A percentile compares a stretch with the other conserved stretches of the same genome.
Conservation (phyloP, 441 rosid species). For the Hypseocharis bilobata region DNA sequence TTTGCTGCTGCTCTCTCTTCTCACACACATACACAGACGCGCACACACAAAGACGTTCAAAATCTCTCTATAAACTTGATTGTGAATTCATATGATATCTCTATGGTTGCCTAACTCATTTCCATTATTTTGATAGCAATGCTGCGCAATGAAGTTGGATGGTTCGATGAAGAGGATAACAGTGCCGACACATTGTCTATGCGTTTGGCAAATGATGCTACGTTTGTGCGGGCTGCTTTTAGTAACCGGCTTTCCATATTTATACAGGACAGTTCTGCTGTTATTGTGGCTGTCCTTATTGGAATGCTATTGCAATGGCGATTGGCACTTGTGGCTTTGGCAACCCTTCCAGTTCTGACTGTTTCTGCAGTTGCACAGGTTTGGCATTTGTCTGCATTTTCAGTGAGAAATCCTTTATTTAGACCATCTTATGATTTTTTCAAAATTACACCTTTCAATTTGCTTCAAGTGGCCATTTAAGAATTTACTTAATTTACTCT, state of each 20-base stretch:
- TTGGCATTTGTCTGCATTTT: slow-evolving; percentile 28
- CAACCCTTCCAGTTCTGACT: slow-evolving; percentile 77
- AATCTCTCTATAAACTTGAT: too few relatives aligned
- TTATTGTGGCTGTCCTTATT: slow-evolving; percentile 72
- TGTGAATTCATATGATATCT: background rate
- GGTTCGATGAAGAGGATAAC: slow-evolving; percentile 97
- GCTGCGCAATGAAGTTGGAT: slow-evolving; percentile 93
- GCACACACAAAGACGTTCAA: too few relatives aligned
- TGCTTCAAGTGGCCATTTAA: background rate
- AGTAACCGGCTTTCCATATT: slow-evolving; percentile 93
- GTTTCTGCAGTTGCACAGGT: slow-evolving; percentile 96
- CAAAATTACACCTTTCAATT: background rate
- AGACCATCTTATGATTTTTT: background rate
- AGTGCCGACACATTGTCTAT: slow-evolving; percentile 86
- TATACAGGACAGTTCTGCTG: slow-evolving; percentile 80
- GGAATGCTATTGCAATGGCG: slow-evolving; percentile 82
- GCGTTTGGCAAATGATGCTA: slow-evolving; percentile 99
- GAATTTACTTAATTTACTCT: background rate
- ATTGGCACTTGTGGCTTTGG: slow-evolving; percentile 86
- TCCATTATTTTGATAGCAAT: slow-evolving; percentile 53
- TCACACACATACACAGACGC: too few relatives aligned
- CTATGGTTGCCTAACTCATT: slow-evolving; percentile 12
- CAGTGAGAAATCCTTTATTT: background rate
- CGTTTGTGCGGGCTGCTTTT: slow-evolving; percentile 90
- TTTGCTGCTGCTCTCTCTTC: too few relatives aligned